A percentile compares a stretch with the other conserved stretches of the same genome.
Evolutionary conservation across 2,329 filamentous ascomycete genomes (phyloP).

Genomic region (Pestalotiopsis sp.): DNA sequence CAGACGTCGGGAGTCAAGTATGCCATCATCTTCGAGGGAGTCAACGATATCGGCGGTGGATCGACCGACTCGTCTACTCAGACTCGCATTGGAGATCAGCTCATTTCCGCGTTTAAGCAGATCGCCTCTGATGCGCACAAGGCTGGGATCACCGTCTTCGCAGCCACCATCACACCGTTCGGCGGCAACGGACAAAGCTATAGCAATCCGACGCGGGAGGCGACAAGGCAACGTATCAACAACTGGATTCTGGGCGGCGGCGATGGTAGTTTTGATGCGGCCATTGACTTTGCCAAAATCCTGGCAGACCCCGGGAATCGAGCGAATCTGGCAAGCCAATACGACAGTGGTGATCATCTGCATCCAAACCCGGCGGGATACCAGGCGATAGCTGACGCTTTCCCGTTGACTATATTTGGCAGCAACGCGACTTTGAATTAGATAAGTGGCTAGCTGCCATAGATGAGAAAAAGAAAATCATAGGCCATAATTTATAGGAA

Average conservation of each 20-base stretch:
- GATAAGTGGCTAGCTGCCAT: no score
- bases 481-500: not conserved
- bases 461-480: no score
- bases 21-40: constrained; percentile 68
- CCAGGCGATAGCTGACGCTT: constrained; percentile 58
- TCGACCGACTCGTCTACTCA: constrained; percentile 49
- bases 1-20: constrained; percentile 59
- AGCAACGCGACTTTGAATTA: not conserved
- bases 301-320: constrained; percentile 52
- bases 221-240: constrained; percentile 60
- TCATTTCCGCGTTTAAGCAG: constrained; percentile 61
- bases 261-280: constrained; percentile 56
- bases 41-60: constrained; percentile 67
- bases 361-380: constrained; percentile 65
- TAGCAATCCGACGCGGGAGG: constrained; percentile 54
- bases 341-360: constrained; percentile 66
- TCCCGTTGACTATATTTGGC: constrained; percentile 58
- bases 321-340: constrained; percentile 51
- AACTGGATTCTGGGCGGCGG: constrained; percentile 57
- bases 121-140: constrained; percentile 58
- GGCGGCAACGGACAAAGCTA: constrained; percentile 54
- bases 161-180: constrained; percentile 69
- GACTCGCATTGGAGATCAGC: constrained; percentile 45
- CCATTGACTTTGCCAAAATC: constrained; percentile 64
- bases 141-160: constrained; percentile 59